These are phyloP conservation scores for Plenodomus lindquistii DNA, from an alignment of 2,329 filamentous ascomycete species.

Conservation along the genomic window DNA sequence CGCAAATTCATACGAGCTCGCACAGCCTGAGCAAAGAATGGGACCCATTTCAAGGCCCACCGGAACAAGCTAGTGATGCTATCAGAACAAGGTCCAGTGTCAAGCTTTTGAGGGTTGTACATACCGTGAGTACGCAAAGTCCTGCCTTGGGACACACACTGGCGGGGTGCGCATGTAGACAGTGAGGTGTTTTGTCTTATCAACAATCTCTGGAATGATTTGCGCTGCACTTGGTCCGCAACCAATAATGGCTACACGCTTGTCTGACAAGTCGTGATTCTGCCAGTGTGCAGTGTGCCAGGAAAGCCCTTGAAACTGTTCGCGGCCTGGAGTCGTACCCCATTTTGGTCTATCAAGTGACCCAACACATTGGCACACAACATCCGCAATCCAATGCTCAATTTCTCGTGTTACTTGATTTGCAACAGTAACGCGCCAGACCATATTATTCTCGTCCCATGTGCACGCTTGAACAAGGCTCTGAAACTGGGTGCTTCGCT, in stretches of 20 bases:
- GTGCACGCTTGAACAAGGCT: neutral
- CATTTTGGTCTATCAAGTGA: constrained; percentile 1
- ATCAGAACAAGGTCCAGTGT: neutral
- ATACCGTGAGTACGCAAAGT: constrained; percentile 1
- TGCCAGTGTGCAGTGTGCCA: constrained; percentile 48
- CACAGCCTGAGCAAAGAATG: constrained; percentile 3
- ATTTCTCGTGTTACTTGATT: neutral
- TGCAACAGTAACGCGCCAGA: neutral
- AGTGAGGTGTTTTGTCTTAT: neutral
- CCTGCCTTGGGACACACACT: neutral
- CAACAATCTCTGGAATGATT: constrained; percentile 42
- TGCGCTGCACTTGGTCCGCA: constrained; percentile 45
- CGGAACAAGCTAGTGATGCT: neutral
- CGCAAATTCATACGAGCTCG: constrained; percentile 2
- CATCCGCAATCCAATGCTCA: constrained; percentile 1
- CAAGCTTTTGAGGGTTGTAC: neutral
- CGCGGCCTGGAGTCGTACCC: neutral
- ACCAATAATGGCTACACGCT: constrained; percentile 46
- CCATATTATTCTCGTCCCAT: constrained; percentile 1
- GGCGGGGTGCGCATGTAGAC: neutral
- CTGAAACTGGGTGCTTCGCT: neutral
- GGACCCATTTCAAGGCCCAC: constrained; percentile 1
- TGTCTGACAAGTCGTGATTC: constrained; percentile 35
- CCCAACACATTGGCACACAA: constrained; percentile 2
- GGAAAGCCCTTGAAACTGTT: constrained; percentile 43